Base-by-base conservation (phyloP, 805 yeast species). In the Suhomyces xylopsoci region DNA sequence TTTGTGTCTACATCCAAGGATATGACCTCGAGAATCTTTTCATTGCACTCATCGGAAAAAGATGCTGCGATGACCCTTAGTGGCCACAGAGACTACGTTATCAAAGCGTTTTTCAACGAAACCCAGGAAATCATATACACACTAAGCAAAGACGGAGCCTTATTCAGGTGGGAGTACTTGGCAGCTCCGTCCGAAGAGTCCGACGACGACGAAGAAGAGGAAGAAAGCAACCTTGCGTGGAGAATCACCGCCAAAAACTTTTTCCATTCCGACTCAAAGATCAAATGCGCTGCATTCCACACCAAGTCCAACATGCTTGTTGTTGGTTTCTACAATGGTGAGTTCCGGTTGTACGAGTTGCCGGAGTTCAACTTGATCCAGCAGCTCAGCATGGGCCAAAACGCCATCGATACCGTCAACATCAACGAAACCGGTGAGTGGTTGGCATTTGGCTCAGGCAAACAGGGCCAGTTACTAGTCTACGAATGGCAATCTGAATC, bases 401-500 rank as follows among this genome's bases (percentile, higher is more conserved):
- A 90, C 62, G 85, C 92, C 2, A 87, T 94, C 24, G 90, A 88
- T 64, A 85, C 91, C 2, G 93, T 94, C 3, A 70, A 83, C 9
- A 81, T 94, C 38, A 94, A 93, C 67, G 70, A 77, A 2, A 76
- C 92, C 6, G 99, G 99, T 32, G 99, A 94, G 68, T 94, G 99
- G 99, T 76, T 94, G 30, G 96, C 97, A 0, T 89, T 94, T 68
- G 99, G 99, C 4, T 91, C 97, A 0, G 73, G 90, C 32, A 85
- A 84, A 63, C 69, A 89, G 26, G 99, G 99, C n/a, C 99, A 94
- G 71, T 73, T 94, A 54, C 73, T 94, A 52, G 99, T 94, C 0
- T 94, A 96, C 77, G 99, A 94, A 77, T 94, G 99, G 99, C 97
- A 94, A 73, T 88, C 96, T 4, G 99, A 94, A 68, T 89, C 97